These are phyloP conservation scores for Leptodermis oblonga DNA, from an alignment of 257 asterid species.

Conservation along the genomic window DNA sequence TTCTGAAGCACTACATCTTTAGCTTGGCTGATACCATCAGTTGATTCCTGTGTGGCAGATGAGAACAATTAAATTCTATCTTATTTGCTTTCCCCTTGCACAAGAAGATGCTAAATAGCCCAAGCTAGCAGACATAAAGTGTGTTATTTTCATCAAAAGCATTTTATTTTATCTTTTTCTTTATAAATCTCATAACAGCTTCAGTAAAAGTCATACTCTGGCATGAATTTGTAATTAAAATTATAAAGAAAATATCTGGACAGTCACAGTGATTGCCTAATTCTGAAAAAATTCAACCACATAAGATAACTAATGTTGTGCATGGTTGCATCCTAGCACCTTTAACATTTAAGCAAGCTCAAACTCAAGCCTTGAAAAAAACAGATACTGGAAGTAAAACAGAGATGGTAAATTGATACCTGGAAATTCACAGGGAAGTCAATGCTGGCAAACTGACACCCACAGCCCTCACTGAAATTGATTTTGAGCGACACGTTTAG, in stretches of 20 bases:
- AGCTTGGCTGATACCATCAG: slow-evolving; percentile 8
- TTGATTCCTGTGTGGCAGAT: slow-evolving; percentile 13
- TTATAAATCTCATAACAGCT: background rate
- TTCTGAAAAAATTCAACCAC: background rate
- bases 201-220: background rate
- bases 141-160: background rate
- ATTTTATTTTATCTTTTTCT: too few relatives aligned
- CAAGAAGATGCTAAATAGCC: background rate
- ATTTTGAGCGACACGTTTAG: slow-evolving; percentile 22
- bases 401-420: slow-evolving; percentile 4
- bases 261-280: background rate
- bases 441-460: slow-evolving; percentile 19
- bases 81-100: background rate
- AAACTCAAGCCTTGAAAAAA: background rate
- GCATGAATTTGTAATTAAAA: background rate
- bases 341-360: background rate
- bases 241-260: background rate
- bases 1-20: slow-evolving; percentile 18
- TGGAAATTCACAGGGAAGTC: slow-evolving; percentile 19
- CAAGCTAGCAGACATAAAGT: background rate
- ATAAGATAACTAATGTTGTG: background rate
- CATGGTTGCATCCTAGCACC: background rate
- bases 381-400: background rate
- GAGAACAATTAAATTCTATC: background rate
- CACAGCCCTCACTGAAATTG: slow-evolving; percentile 30